Evolutionary conservation across 495 filamentous ascomycete genomes (phyloP).

Genomic region (Thermothielavioides terrestris): DNA sequence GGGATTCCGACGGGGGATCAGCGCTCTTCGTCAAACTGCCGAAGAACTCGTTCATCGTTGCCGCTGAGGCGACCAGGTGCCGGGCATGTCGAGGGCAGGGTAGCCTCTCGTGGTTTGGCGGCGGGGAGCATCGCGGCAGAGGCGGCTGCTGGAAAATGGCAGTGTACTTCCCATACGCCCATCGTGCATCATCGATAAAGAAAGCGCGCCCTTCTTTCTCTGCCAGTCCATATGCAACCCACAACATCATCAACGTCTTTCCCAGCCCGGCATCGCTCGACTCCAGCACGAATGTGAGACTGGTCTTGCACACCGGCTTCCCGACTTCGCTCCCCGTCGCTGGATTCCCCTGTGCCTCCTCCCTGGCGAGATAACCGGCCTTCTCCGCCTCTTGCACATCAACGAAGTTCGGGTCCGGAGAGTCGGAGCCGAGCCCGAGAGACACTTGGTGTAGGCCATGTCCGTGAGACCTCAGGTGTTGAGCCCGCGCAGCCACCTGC

Average conservation of each 20-base stretch:
- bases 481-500: conserved; percentile 43
- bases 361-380: conserved; percentile 44
- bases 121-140: conserved; percentile 46
- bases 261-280: conserved; percentile 59
- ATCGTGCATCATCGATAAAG: conserved; percentile 67
- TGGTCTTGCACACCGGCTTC: conserved; percentile 51
- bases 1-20: conserved; percentile 37
- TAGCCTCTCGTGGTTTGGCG: conserved; percentile 53
- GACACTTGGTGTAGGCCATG: conserved; percentile 33
- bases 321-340: conserved; percentile 20
- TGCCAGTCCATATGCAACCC: conserved; percentile 69
- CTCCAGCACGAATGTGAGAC: conserved; percentile 63
- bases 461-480: conserved; percentile 34
- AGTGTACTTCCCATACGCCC: conserved; percentile 64
- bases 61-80: conserved; percentile 61
- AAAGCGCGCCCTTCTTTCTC: conserved; percentile 59
- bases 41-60: conserved; percentile 49
- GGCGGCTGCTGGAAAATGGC: conserved; percentile 58
- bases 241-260: conserved; percentile 59
- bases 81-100: conserved; percentile 62
- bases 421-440: conserved; percentile 48
- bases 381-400: conserved; percentile 57
- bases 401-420: conserved; percentile 53
- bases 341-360: not conserved
- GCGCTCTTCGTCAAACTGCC: conserved; percentile 47